These are phyloP conservation scores for Paramecium octaurelia DNA, from an alignment of 73 alveolate genomes.

Conservation along the genomic window DNA sequence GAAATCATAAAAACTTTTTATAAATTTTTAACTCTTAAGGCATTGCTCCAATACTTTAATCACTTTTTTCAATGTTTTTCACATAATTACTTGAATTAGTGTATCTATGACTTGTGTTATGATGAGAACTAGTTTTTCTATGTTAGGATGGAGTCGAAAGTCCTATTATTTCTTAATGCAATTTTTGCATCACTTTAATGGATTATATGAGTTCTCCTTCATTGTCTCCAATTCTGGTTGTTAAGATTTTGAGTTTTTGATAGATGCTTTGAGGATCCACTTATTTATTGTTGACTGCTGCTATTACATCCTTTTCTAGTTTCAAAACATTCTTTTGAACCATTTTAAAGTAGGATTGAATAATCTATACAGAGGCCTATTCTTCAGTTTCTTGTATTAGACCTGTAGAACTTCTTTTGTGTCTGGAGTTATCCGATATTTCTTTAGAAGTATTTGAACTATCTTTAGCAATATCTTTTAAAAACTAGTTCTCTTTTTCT, in stretches of 20 bases:
- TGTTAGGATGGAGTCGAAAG: conserved; percentile 28
- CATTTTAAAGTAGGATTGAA: conserved; percentile 12
- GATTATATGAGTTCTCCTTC: conserved; percentile 43
- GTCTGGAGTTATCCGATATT: neutral
- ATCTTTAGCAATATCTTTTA: neutral
- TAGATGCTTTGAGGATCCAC: conserved; percentile 12
- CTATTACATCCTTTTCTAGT: neutral
- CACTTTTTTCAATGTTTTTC: conserved; percentile 28
- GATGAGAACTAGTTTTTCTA: conserved; percentile 45
- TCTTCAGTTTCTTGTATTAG: neutral
- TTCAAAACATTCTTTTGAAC: conserved; percentile 33
- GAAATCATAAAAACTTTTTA: conserved; percentile 28
- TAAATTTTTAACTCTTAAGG: conserved; percentile 18
- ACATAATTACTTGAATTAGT: neutral
- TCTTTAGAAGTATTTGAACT: neutral
- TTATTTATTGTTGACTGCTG: neutral
- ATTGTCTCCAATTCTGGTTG: neutral
- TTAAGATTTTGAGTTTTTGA: neutral
- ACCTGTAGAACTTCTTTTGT: conserved; percentile 26
- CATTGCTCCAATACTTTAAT: conserved; percentile 2
- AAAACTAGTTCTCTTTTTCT: neutral
- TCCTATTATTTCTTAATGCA: neutral
- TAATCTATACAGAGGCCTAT: conserved; percentile 8
- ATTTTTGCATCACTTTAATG: neutral
- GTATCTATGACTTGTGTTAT: neutral